Conservation (phyloP, 352 stramenopile genomes). For the Globisporangium cystogenes region DNA sequence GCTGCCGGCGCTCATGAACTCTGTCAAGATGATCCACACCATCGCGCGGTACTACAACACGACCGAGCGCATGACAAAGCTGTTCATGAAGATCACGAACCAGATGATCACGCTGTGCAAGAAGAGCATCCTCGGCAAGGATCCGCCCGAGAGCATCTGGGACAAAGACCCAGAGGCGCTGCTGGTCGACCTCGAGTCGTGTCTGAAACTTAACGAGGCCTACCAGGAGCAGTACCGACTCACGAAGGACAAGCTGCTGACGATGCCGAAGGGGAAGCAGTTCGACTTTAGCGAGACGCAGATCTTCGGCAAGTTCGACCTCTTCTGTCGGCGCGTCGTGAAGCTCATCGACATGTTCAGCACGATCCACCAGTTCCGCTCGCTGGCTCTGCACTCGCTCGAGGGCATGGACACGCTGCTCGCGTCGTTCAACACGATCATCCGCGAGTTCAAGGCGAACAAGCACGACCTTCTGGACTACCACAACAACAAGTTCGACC, state of each 20-base stretch:
- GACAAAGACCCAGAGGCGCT: constrained; percentile 67
- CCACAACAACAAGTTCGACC: constrained; percentile 90
- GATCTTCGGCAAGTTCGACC: constrained; percentile 90
- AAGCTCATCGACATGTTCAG: constrained; percentile 92
- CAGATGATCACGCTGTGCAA: constrained; percentile 87
- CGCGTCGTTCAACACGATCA: constrained; percentile 77
- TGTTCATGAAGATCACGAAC: constrained; percentile 91
- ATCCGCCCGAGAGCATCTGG: constrained; percentile 64
- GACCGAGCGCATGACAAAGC: constrained; percentile 86
- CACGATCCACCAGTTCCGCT: constrained; percentile 90
- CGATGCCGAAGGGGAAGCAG: constrained; percentile 88
- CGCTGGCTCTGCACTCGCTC: constrained; percentile 84
- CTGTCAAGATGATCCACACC: constrained; percentile 89
- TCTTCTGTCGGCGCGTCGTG: constrained; percentile 86
- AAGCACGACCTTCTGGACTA: constrained; percentile 87
- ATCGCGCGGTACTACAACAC: constrained; percentile 89
- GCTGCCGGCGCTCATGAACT: constrained; percentile 86
- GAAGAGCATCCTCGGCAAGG: constrained; percentile 48
- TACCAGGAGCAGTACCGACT: constrained; percentile 89
- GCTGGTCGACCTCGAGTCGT: constrained; percentile 64
- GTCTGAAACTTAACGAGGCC: constrained; percentile 85
- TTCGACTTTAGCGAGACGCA: constrained; percentile 90
- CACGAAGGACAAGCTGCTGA: constrained; percentile 86
- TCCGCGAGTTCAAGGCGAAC: constrained; percentile 66
- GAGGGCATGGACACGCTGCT: constrained; percentile 88